These are phyloP conservation scores for Coemansia sp. DNA, from an alignment of 192 early-diverging fungal genomes.

Conservation along the genomic window DNA sequence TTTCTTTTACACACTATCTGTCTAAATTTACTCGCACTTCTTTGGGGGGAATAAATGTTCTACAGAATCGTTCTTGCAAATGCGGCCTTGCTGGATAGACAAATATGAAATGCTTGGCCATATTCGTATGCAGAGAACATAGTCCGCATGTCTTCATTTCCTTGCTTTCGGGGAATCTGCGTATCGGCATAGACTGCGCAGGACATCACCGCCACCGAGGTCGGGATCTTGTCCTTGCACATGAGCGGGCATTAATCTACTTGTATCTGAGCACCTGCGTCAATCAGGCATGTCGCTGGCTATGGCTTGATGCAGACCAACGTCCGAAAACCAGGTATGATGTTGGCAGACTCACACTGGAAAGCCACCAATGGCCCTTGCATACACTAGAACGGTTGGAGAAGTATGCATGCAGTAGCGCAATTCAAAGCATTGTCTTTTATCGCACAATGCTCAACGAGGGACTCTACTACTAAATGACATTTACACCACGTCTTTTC, in stretches of 20 bases:
- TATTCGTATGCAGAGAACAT: background rate
- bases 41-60: too few species aligned
- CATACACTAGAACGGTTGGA: background rate
- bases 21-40: background rate
- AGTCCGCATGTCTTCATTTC: background rate
- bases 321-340: background rate
- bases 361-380: background rate
- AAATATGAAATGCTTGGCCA: background rate
- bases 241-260: background rate
- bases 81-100: background rate
- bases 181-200: background rate
- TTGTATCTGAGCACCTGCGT: background rate
- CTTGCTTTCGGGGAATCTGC: background rate
- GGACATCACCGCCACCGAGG: background rate
- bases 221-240: background rate
- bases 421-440: background rate
- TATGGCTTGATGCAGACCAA: background rate
- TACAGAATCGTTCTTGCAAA: background rate
- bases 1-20: background rate
- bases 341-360: background rate
- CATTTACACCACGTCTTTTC: background rate
- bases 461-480: background rate
- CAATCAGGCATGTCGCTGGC: background rate
- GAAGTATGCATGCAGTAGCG: background rate
- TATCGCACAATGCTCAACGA: background rate